These are phyloP conservation scores for Xylaria sp. DNA, from an alignment of 2,329 filamentous ascomycete genomes.

Conservation along the genomic window DNA sequence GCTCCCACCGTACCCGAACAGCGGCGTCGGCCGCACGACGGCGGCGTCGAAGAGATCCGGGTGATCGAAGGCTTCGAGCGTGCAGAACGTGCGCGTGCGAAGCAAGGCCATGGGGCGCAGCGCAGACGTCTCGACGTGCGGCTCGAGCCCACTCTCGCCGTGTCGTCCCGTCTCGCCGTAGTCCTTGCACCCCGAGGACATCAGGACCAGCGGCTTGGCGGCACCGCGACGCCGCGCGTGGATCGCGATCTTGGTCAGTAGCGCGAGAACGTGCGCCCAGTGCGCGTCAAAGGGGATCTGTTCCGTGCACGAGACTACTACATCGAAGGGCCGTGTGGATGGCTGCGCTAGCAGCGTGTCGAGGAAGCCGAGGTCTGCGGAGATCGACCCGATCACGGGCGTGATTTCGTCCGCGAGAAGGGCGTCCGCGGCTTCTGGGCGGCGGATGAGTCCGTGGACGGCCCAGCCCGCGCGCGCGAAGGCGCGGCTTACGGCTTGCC, in stretches of 20 bases:
- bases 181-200: slow-evolving; percentile 57
- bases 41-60: slow-evolving; percentile 49
- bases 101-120: slow-evolving; percentile 42
- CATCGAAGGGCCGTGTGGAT: slow-evolving; percentile 45
- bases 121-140: slow-evolving; percentile 51
- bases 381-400: slow-evolving; percentile 48
- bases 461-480: slow-evolving; percentile 53
- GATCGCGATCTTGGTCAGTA: slow-evolving; percentile 44
- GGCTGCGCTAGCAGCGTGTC: slow-evolving; percentile 32
- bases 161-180: slow-evolving; percentile 48
- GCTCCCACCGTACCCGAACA: slow-evolving; percentile 53
- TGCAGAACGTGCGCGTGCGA: slow-evolving; percentile 41
- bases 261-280: slow-evolving; percentile 44
- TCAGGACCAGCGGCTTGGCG: slow-evolving; percentile 48
- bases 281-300: slow-evolving; percentile 47
- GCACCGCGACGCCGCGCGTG: slow-evolving; percentile 43
- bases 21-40: slow-evolving; percentile 52
- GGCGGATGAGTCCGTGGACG: slow-evolving; percentile 52
- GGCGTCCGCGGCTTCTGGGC: slow-evolving; percentile 35
- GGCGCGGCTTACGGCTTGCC: slow-evolving; percentile 50
- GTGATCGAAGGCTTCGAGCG: slow-evolving; percentile 46
- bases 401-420: slow-evolving; percentile 47
- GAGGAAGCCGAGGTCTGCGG: slow-evolving; percentile 35
- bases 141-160: slow-evolving; percentile 42
- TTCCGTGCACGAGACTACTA: slow-evolving; percentile 52